Conservation (phyloP, 345 rosid genomes). For the Eutrema japonicum region DNA sequence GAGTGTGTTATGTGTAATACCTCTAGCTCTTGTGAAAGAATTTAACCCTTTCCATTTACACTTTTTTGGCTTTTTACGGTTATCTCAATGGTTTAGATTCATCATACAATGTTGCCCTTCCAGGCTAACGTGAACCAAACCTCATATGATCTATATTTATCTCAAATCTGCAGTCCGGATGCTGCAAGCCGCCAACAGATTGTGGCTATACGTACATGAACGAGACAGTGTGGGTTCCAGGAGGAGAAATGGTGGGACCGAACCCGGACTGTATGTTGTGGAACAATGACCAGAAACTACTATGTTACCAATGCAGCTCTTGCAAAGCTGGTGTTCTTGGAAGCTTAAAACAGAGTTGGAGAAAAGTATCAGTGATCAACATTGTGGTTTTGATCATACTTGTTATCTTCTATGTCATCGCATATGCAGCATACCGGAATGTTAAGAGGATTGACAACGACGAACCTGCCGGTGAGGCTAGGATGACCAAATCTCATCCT, state of each 20-base stretch:
- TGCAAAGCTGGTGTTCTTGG: constrained; percentile 95
- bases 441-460: constrained; percentile 77
- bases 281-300: constrained; percentile 71
- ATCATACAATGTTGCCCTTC: not conserved
- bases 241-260: constrained; percentile 45
- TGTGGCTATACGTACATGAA: constrained; percentile 72
- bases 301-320: constrained; percentile 80
- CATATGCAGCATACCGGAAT: constrained; percentile 79
- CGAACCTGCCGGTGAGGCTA: constrained; percentile 75
- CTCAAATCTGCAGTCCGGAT: constrained; percentile 67
- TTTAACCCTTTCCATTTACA: not conserved
- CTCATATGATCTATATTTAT: constrained; percentile 10
- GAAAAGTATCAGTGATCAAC: constrained; percentile 89
- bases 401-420: constrained; percentile 73
- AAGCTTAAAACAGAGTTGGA: constrained; percentile 89
- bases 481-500: constrained; percentile 80
- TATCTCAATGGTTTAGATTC: not conserved
- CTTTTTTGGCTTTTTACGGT: not conserved
- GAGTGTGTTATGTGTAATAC: not conserved
- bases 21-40: not conserved
- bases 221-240: constrained; percentile 68
- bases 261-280: constrained; percentile 67
- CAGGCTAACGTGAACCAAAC: not conserved
- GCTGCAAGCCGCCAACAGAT: constrained; percentile 93
- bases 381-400: constrained; percentile 76